A percentile compares a stretch with the other conserved stretches of the same genome.
These are phyloP conservation scores for Hippophae gyantsensis DNA, from an alignment of 306 rosid genomes.

Conservation along the genomic window DNA sequence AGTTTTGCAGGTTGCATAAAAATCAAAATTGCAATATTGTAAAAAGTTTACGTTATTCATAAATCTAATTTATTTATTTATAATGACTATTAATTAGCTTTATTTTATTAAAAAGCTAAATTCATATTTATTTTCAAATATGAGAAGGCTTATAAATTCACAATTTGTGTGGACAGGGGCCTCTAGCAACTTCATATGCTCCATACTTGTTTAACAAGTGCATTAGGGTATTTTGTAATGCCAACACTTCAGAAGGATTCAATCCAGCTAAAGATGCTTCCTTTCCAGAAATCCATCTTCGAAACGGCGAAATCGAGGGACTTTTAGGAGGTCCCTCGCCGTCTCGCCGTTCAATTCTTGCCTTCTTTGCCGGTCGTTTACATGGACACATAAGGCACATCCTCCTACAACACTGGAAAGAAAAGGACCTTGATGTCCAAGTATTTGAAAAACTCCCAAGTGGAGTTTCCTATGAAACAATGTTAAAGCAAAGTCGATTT, in stretches of 20 bases:
- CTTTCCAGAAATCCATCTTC: constrained; percentile 35
- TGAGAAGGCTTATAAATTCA: not conserved
- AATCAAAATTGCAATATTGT: too few species aligned
- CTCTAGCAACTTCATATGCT: constrained; percentile 20
- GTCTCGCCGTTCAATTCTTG: constrained; percentile 25
- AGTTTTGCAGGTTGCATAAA: too few species aligned
- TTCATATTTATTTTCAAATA: too few species aligned
- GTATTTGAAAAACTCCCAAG: constrained; percentile 29
- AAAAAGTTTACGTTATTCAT: too few species aligned
- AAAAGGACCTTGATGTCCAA: constrained; percentile 30
- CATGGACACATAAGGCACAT: constrained; percentile 32
- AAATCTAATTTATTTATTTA: too few species aligned
- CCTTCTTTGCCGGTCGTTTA: constrained; percentile 37
- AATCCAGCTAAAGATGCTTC: constrained; percentile 36
- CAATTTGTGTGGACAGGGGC: constrained; percentile 23
- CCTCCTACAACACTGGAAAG: constrained; percentile 31
- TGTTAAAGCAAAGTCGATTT: constrained; percentile 33
- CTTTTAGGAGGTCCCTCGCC: constrained; percentile 27
- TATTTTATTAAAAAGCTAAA: too few species aligned
- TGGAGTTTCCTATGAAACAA: constrained; percentile 20
- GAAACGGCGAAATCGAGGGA: constrained; percentile 25
- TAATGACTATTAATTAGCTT: too few species aligned
- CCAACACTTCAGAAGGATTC: constrained; percentile 38
- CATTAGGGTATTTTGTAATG: constrained; percentile 39
- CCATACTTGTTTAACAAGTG: constrained; percentile 28